A percentile compares a stretch with the other conserved stretches of the same genome.
Evolutionary conservation across 2,329 filamentous ascomycete genomes (phyloP).

Genomic region (Phaeosphaeria sp.): DNA sequence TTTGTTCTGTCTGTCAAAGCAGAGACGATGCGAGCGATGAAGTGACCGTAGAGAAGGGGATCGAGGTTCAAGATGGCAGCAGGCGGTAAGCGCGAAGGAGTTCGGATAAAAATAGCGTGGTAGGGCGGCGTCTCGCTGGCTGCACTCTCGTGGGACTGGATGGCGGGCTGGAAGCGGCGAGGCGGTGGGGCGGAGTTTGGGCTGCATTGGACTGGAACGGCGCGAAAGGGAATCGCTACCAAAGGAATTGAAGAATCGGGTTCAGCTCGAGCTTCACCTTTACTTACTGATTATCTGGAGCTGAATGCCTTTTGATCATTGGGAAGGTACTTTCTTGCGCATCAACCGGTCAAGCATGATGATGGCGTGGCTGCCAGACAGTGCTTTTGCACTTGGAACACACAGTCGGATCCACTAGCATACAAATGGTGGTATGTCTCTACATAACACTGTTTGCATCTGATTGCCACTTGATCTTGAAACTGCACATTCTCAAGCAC

Average conservation of each 20-base stretch:
- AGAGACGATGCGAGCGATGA: background rate
- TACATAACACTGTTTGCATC: too few relatives aligned
- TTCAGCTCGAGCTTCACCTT: background rate
- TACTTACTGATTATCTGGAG: background rate
- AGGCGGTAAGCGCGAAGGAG: background rate
- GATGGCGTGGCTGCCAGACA: too few relatives aligned
- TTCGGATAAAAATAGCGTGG: slow-evolving; percentile 5
- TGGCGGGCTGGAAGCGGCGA: background rate
- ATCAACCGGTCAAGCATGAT: too few relatives aligned
- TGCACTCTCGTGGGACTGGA: background rate
- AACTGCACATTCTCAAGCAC: too few relatives aligned
- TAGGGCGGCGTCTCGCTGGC: background rate
- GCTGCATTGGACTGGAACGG: background rate
- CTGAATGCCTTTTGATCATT: too few relatives aligned
- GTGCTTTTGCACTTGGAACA: too few relatives aligned
- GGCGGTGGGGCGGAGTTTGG: background rate
- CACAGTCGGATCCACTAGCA: too few relatives aligned
- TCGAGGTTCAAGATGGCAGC: background rate
- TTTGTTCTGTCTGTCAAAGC: background rate
- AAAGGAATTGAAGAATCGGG: background rate
- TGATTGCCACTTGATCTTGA: too few relatives aligned
- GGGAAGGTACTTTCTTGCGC: too few relatives aligned
- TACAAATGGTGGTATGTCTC: too few relatives aligned
- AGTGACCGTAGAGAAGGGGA: background rate
- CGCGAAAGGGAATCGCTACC: background rate